phyloP scores from a whole-genome alignment of 148 eudicot species.

The Oxyria digyna region DNA sequence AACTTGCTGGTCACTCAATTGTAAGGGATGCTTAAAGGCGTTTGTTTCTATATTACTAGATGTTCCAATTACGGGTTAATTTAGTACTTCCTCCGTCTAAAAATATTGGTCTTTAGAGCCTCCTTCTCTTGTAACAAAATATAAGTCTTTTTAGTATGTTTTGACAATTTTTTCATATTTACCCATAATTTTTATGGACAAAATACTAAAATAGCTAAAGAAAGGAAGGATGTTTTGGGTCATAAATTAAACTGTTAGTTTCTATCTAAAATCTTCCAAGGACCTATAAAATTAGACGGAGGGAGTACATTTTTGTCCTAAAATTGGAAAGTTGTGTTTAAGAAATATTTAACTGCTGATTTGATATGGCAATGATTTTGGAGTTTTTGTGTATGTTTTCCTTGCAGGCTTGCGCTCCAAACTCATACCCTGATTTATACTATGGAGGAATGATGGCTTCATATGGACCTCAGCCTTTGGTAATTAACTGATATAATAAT shows the following conservation, averaged over 20 bases:
- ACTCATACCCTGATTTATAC: slow-evolving; percentile 61
- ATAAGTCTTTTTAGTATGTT: no score
- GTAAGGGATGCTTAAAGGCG: slow-evolving; percentile 32
- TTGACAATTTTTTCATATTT: no score
- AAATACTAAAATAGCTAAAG: no score
- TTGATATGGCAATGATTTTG: background rate
- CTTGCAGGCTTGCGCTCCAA: slow-evolving; percentile 66
- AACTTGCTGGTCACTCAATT: slow-evolving; percentile 80
- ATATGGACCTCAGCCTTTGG: slow-evolving; percentile 74
- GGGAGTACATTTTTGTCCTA: background rate
- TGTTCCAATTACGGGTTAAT: background rate
- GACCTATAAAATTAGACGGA: no score
- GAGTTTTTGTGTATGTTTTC: slow-evolving; percentile 1
- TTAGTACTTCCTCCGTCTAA: no score
- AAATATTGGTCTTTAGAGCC: no score
- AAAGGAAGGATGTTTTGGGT: no score
- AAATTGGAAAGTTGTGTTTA: background rate
- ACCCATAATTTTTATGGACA: no score
- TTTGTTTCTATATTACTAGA: background rate
- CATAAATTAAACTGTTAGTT: no score
- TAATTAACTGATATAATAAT: slow-evolving; percentile 15
- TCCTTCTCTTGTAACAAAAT: no score
- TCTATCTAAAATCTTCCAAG: no score
- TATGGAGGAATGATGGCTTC: slow-evolving; percentile 83
- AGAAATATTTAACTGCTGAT: background rate